Conservation (phyloP, 1,139 yeast genomes). For the Schizosaccharomyces versatilis region DNA sequence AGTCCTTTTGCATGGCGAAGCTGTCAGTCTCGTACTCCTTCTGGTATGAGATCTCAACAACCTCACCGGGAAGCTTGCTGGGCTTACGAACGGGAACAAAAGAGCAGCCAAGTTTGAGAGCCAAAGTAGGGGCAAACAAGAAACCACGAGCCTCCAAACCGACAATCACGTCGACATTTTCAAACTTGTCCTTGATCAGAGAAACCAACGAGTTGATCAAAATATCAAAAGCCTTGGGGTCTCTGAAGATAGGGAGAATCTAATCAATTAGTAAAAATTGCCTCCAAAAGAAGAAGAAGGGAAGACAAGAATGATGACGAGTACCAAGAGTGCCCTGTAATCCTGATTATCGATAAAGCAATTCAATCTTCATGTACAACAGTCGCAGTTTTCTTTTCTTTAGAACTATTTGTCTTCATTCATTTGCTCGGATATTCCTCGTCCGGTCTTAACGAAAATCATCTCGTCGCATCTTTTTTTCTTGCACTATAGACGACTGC, state of each 20-base stretch:
- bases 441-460: too few species aligned
- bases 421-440: too few species aligned
- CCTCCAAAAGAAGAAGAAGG: too few species aligned
- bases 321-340: too few species aligned
- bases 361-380: too few species aligned
- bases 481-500: too few species aligned
- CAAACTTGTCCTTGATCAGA: constrained; percentile 21
- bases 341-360: too few species aligned
- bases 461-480: too few species aligned
- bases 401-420: too few species aligned
- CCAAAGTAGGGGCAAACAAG: constrained; percentile 84
- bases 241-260: constrained; percentile 59
- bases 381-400: too few species aligned
- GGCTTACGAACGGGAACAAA: constrained; percentile 4
- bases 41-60: constrained; percentile 45
- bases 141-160: constrained; percentile 96
- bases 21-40: constrained; percentile 83
- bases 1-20: constrained; percentile 70
- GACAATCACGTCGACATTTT: constrained; percentile 64
- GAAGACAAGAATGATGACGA: too few species aligned
- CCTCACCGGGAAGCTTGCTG: constrained; percentile 26
- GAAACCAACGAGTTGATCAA: constrained; percentile 57
- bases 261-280: neutral
- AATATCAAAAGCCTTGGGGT: constrained; percentile 59
- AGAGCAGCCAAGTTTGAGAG: constrained; percentile 18